Conservation (phyloP, 768 basidiomycete species). For the Mycena capillaripes region DNA sequence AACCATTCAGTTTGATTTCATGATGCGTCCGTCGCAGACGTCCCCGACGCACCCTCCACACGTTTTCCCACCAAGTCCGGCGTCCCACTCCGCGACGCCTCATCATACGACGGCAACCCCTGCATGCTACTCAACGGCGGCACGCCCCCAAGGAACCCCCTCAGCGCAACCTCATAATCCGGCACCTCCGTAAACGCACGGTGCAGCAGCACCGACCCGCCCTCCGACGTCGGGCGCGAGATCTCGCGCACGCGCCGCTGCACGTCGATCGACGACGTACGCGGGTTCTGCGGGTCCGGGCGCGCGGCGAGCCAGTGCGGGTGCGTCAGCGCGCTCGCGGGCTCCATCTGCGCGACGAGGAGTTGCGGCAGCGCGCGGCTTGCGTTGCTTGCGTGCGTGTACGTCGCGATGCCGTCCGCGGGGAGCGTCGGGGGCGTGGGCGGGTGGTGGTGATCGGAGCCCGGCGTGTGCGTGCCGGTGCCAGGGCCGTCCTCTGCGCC, state of each 20-base stretch:
- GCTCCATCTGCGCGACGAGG: slow-evolving; percentile 73
- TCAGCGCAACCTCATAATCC: slow-evolving; percentile 85
- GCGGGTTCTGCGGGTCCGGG: slow-evolving; percentile 47
- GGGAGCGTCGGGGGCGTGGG: slow-evolving; percentile 33
- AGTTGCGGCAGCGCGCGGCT: slow-evolving; percentile 66
- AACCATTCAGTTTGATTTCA: no score
- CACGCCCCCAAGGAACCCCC: slow-evolving; percentile 93
- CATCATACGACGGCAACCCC: slow-evolving; percentile 91
- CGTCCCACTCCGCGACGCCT: slow-evolving; percentile 53
- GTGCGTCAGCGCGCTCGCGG: slow-evolving; percentile 63
- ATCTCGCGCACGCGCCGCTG: slow-evolving; percentile 37
- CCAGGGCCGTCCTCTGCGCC: no score
- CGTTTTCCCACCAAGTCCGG: slow-evolving; percentile 14
- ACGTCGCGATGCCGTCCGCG: slow-evolving; percentile 58
- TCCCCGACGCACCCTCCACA: neutral
- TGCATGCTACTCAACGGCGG: slow-evolving; percentile 82
- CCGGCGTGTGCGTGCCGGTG: neutral
- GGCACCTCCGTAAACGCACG: slow-evolving; percentile 86
- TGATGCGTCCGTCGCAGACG: no score
- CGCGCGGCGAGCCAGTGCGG: slow-evolving; percentile 57
- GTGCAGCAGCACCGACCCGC: slow-evolving; percentile 58
- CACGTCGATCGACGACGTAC: slow-evolving; percentile 30
- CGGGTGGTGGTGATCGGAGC: slow-evolving; percentile 34
- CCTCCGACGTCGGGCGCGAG: slow-evolving; percentile 21
- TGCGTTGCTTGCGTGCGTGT: slow-evolving; percentile 64